phyloP scores from a whole-genome alignment of 2,329 filamentous ascomycete genomes.

The Chalaropsis thielavioides region DNA sequence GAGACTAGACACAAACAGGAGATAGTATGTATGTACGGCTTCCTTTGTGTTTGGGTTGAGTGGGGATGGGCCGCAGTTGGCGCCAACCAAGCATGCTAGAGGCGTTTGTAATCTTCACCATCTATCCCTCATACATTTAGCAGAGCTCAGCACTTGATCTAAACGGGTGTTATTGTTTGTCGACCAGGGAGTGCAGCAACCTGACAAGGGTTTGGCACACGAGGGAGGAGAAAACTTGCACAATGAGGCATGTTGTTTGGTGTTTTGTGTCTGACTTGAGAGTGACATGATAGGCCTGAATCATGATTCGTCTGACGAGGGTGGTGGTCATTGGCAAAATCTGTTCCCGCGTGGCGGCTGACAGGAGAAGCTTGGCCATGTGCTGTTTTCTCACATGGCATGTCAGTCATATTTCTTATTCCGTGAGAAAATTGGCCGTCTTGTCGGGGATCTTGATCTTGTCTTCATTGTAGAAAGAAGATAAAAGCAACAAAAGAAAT shows the following conservation, averaged over 20 bases:
- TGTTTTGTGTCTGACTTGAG: neutral
- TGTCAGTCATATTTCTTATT: neutral
- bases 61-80: neutral
- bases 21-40: neutral
- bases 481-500: no score
- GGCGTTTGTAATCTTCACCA: neutral
- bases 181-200: neutral
- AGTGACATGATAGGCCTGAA: neutral
- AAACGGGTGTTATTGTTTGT: neutral
- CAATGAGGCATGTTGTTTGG: neutral
- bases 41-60: conserved; percentile 2
- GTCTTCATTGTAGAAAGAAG: neutral
- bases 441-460: neutral
- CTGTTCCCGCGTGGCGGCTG: neutral
- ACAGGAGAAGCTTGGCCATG: neutral
- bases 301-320: neutral
- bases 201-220: neutral
- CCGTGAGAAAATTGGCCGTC: neutral
- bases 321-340: neutral
- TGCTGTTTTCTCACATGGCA: neutral
- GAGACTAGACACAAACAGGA: neutral
- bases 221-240: neutral
- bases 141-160: neutral
- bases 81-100: neutral
- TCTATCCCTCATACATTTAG: neutral